A percentile compares a stretch with the other conserved stretches of the same genome.
Evolutionary conservation across 805 yeast genomes (phyloP).

Genomic region (Wickerhamiella alocasiicola): DNA sequence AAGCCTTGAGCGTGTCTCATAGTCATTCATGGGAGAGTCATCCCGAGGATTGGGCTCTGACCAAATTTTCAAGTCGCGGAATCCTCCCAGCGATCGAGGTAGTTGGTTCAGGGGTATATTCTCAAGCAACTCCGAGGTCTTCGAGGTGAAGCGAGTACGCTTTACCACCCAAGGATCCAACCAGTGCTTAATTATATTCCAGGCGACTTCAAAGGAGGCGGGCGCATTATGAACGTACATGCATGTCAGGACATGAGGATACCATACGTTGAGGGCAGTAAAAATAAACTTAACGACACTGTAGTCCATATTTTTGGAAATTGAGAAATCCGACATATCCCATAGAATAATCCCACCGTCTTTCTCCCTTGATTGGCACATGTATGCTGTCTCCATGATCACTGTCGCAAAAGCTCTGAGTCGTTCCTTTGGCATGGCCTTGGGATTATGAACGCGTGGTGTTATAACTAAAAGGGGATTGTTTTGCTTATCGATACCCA

Average conservation of each 20-base stretch:
- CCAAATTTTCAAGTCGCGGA: constrained; percentile 28
- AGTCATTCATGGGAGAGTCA: constrained; percentile 37
- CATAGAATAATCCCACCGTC: constrained; percentile 60
- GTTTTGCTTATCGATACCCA: constrained; percentile 4
- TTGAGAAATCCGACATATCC: constrained; percentile 62
- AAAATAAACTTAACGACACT: constrained; percentile 65
- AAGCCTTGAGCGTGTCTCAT: constrained; percentile 35
- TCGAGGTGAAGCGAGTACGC: constrained; percentile 63
- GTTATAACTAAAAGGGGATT: constrained; percentile 28
- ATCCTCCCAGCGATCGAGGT: constrained; percentile 67
- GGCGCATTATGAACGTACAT: constrained; percentile 1
- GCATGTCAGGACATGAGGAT: not conserved
- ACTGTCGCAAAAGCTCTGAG: constrained; percentile 51
- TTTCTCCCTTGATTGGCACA: constrained; percentile 47
- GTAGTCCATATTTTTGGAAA: constrained; percentile 76
- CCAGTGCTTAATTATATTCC: constrained; percentile 35
- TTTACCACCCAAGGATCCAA: constrained; percentile 37
- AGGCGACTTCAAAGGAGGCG: not conserved
- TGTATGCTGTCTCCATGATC: constrained; percentile 55
- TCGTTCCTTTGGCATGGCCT: constrained; percentile 46
- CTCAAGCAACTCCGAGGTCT: constrained; percentile 49
- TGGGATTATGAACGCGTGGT: constrained; percentile 55
- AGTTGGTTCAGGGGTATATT: constrained; percentile 47
- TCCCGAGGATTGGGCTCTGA: constrained; percentile 47
- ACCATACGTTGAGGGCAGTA: constrained; percentile 21